A percentile compares a stretch with the other conserved stretches of the same genome.
phyloP scores from a whole-genome alignment of 2,329 filamentous ascomycete species.

The Talaromyces sp. region DNA sequence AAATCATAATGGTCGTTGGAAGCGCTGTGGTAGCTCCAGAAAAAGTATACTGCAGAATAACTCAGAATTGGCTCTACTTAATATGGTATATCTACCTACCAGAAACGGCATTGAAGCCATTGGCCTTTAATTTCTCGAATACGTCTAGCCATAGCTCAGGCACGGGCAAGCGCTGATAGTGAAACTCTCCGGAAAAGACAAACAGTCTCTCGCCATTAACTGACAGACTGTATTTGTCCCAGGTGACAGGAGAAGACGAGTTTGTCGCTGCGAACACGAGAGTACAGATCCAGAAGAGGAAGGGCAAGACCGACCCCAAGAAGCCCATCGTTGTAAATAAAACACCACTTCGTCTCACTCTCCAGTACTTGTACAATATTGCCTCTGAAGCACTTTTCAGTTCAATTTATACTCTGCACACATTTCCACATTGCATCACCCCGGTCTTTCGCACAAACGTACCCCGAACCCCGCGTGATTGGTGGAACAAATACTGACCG shows the following conservation, averaged over 20 bases:
- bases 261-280: neutral
- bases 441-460: neutral
- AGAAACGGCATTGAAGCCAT: constrained; percentile 48
- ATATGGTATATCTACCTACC: neutral
- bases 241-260: constrained; percentile 36
- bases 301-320: neutral
- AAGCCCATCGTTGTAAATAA: neutral
- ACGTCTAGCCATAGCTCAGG: constrained; percentile 52
- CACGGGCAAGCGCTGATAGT: constrained; percentile 50
- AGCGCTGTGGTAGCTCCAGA: constrained; percentile 28
- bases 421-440: neutral
- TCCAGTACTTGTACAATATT: neutral
- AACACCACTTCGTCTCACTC: neutral
- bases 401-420: neutral
- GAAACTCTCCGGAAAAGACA: constrained; percentile 48
- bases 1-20: constrained; percentile 46
- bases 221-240: constrained; percentile 49
- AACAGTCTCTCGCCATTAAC: constrained; percentile 47
- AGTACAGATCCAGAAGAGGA: neutral
- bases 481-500: constrained; percentile 16
- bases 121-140: constrained; percentile 50
- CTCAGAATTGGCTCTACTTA: neutral
- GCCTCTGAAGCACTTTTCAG: neutral
- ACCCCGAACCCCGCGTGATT: constrained; percentile 4
- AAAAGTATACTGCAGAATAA: constrained; percentile 20